Percentiles rank a stretch among this genome's conserved stretches.
phyloP scores from a whole-genome alignment of 2,329 filamentous ascomycete species.

The Bipolaris bicolor region DNA sequence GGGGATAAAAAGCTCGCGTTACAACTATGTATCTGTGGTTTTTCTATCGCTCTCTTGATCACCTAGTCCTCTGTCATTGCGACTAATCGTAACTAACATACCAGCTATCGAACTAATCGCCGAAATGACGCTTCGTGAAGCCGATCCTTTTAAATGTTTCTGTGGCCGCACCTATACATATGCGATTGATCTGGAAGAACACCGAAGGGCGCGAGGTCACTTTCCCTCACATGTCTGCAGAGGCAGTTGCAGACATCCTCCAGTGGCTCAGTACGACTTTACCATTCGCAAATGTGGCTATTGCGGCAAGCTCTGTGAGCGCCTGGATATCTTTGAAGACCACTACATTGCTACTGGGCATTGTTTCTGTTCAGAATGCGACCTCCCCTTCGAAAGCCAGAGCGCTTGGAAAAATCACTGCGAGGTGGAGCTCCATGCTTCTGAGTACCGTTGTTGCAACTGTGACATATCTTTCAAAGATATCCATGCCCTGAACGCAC shows the following conservation, averaged over 20 bases:
- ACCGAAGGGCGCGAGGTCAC: constrained; percentile 17
- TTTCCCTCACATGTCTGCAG: constrained; percentile 16
- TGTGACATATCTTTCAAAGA: constrained; percentile 21
- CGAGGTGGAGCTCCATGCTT: constrained; percentile 11
- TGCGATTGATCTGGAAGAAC: constrained; percentile 17
- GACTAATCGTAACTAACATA: background rate
- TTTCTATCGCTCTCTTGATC: background rate
- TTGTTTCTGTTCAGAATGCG: constrained; percentile 19
- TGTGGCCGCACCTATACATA: constrained; percentile 12
- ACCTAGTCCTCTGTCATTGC: background rate
- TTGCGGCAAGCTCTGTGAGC: constrained; percentile 16
- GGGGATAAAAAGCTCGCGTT: background rate
- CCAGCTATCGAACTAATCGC: constrained; percentile 1
- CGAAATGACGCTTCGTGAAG: background rate
- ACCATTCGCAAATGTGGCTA: constrained; percentile 6
- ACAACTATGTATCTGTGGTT: background rate
- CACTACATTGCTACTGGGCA: constrained; percentile 14
- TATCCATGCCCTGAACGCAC: constrained; percentile 13
- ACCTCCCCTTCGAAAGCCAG: constrained; percentile 14
- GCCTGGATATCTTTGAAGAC: constrained; percentile 17
- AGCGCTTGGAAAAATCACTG: constrained; percentile 3
- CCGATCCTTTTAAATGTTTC: constrained; percentile 7
- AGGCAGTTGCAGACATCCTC: constrained; percentile 10
- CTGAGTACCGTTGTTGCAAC: constrained; percentile 20
- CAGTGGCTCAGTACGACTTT: constrained; percentile 6